Percentiles rank a stretch among this genome's conserved stretches.
phyloP scores from a whole-genome alignment of 1,284 basidiomycete species.

The Rhodotorula sp. region DNA sequence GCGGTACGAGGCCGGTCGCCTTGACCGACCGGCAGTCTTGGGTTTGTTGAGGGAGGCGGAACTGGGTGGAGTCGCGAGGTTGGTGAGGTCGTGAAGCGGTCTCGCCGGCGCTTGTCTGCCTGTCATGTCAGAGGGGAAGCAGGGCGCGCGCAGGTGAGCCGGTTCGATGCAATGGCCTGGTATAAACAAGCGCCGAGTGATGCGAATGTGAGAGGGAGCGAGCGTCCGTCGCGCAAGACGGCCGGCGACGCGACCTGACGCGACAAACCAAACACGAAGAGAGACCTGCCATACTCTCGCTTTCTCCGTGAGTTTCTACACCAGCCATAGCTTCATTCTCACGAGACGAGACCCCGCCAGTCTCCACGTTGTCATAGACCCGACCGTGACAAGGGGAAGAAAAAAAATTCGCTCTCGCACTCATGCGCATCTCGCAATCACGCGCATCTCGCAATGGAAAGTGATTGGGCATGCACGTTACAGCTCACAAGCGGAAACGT shows the following conservation, averaged over 20 bases:
- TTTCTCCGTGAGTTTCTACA: too few relatives aligned
- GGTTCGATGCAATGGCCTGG: too few relatives aligned
- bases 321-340: too few relatives aligned
- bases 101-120: not conserved
- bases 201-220: not conserved
- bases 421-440: too few relatives aligned
- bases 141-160: not conserved
- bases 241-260: not conserved
- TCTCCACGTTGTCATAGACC: too few relatives aligned
- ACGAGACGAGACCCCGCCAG: too few relatives aligned
- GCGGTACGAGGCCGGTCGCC: constrained; percentile 17
- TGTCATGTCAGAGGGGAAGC: not conserved
- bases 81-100: constrained; percentile 2
- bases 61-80: not conserved
- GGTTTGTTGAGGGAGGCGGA: not conserved
- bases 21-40: not conserved
- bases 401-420: too few relatives aligned
- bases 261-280: not conserved
- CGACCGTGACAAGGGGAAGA: too few relatives aligned
- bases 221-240: too few relatives aligned
- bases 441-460: too few relatives aligned
- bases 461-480: too few relatives aligned
- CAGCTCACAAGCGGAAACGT: not conserved
- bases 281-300: too few relatives aligned
- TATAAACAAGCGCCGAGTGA: not conserved